phyloP scores from a whole-genome alignment of 176 grass and related monocot species.

The Rhynchospora breviuscula region DNA sequence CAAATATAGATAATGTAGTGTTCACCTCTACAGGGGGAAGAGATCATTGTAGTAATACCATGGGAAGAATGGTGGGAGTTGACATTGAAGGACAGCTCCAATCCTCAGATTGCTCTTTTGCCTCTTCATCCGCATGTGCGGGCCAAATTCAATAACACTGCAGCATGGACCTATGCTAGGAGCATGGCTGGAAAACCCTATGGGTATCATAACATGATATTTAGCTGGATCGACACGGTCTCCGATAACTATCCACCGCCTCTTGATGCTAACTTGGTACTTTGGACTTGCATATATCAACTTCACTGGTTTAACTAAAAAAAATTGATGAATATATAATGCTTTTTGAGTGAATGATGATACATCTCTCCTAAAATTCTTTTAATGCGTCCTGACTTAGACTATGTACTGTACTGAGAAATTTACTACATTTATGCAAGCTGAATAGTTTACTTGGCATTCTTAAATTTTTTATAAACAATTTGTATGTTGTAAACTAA shows the following conservation, averaged over 20 bases:
- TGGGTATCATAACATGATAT: conserved; percentile 99
- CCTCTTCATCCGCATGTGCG: conserved; percentile 72
- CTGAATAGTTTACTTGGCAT: neutral
- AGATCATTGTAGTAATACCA: conserved; percentile 85
- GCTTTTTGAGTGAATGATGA: neutral
- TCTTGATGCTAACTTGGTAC: conserved; percentile 92
- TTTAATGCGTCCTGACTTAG: neutral
- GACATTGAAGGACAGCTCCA: conserved; percentile 73
- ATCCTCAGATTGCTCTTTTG: conserved; percentile 82
- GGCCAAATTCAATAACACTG: conserved; percentile 69
- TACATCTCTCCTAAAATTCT: neutral
- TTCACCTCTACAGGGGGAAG: conserved; percentile 55
- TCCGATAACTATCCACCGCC: conserved; percentile 81
- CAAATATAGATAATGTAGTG: neutral
- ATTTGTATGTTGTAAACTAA: neutral
- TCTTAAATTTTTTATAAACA: neutral
- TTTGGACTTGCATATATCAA: conserved; percentile 11
- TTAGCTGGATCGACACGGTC: conserved; percentile 95
- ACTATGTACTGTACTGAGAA: neutral
- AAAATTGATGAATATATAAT: neutral
- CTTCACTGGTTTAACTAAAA: neutral
- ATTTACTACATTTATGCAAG: neutral
- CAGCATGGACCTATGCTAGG: conserved; percentile 75
- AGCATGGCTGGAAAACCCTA: conserved; percentile 92
- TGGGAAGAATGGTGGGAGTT: conserved; percentile 96